Evolutionary conservation across 2,329 filamentous ascomycete species (phyloP), one percentile per base, ranked within the genome.

Genomic region (Pezicula rhizophila): DNA sequence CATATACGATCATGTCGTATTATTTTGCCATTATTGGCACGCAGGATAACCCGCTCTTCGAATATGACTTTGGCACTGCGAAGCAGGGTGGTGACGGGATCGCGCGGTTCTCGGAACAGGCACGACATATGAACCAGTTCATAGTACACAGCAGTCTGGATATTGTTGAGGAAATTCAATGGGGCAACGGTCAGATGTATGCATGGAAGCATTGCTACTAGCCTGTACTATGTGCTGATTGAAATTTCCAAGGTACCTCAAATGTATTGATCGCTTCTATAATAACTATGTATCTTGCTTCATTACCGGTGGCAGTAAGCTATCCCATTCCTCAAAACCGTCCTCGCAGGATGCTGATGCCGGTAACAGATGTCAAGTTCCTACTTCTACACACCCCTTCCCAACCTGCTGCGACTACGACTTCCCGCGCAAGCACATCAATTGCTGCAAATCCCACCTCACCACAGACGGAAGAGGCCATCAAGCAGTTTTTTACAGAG

Each of bases 1-100:
- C 46, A 48, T 10, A 10, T 31, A 31, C 28, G 28, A 75, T 59
- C 56, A 97, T 97, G 93, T 96, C 91, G 52, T 99, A 97, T 78
- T 96, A 96, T 75, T 97, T 99, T 72, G 88, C 88, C 65, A 96
- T 99, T 60, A 82, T 99, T 68, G 93, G 91, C 64, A 95, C 90
- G 18, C 88, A 89, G 61, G 93, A 99, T 74, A 95, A 92, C 65
- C 92, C 93, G 31, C 80, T 99, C 58, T 99, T 97, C 73, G 92
- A 95, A 72, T 82, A 95, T 70, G 91, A 96, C 66, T 99, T 99
- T 67, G 93, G 93, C 61, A 96, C 92, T 35, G 95, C 89, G 37
- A 96, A 96, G 70, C 86, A 90, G 61, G 91, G 92, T 71, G 92
- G 92, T 66, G 93, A 97, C 75, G 93, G 93, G 60, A 77, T 90